phyloP scores from a whole-genome alignment of 2,329 filamentous ascomycete genomes.

The Calonectria pauciramosa region DNA sequence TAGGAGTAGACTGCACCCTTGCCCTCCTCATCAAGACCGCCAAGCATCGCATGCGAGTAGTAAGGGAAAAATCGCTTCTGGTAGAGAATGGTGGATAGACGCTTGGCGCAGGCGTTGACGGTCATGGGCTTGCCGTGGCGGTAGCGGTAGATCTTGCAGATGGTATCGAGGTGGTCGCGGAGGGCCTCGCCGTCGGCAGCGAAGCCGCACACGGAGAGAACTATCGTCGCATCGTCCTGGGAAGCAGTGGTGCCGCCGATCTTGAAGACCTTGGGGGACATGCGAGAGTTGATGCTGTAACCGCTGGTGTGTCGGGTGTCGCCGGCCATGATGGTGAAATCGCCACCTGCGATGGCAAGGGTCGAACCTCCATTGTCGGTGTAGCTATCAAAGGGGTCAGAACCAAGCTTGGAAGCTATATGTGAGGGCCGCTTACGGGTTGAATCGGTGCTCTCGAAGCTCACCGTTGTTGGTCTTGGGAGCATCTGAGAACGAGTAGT shows the following conservation, averaged over 20 bases:
- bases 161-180: conserved; percentile 91
- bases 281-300: conserved; percentile 99
- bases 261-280: conserved; percentile 95
- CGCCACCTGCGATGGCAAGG: conserved; percentile 91
- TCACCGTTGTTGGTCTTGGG: conserved; percentile 68
- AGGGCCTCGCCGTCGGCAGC: conserved; percentile 94
- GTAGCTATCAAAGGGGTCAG: conserved; percentile 70
- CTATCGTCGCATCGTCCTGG: conserved; percentile 86
- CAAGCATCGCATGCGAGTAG: conserved; percentile 95
- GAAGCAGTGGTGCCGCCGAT: conserved; percentile 92
- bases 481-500: conserved; percentile 76
- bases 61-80: conserved; percentile 99
- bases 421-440: conserved; percentile 76
- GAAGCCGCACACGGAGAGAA: conserved; percentile 95
- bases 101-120: conserved; percentile 93
- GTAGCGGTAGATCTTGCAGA: conserved; percentile 99
- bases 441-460: conserved; percentile 84
- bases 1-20: conserved; percentile 96
- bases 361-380: conserved; percentile 98
- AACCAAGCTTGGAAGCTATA: background rate
- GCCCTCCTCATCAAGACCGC: conserved; percentile 93
- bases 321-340: conserved; percentile 97
- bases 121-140: conserved; percentile 97
- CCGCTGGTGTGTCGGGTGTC: conserved; percentile 96
- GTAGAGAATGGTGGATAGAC: conserved; percentile 95